Conservation (phyloP, 495 filamentous ascomycete genomes). For the Durotheca rogersii region DNA sequence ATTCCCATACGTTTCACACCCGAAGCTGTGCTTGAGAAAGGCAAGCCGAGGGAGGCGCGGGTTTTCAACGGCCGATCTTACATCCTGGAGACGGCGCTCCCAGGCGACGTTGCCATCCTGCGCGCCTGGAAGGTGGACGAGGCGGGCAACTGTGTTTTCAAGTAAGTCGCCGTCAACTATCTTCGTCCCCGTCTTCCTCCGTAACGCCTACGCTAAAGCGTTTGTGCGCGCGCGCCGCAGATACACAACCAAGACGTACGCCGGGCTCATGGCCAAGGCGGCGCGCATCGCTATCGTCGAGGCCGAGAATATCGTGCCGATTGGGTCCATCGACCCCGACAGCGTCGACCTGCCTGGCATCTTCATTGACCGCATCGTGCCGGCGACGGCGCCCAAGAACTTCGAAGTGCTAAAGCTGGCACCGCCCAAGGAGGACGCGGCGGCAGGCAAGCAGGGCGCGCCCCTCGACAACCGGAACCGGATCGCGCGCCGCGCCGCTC, state of each 20-base stretch:
- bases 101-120: slow-evolving; percentile 63
- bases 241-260: slow-evolving; percentile 63
- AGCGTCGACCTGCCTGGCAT: slow-evolving; percentile 63
- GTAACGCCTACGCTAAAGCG: neutral
- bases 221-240: slow-evolving; percentile 27
- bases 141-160: slow-evolving; percentile 63
- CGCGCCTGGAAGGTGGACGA: slow-evolving; percentile 65
- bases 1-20: slow-evolving; percentile 57
- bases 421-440: slow-evolving; percentile 18
- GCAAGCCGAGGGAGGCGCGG: slow-evolving; percentile 57
- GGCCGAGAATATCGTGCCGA: slow-evolving; percentile 65
- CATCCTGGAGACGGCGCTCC: slow-evolving; percentile 63
- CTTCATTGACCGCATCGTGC: slow-evolving; percentile 64
- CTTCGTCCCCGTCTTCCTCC: neutral
- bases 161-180: slow-evolving; percentile 30
- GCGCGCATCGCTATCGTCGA: slow-evolving; percentile 64
- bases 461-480: slow-evolving; percentile 52
- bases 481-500: slow-evolving; percentile 60
- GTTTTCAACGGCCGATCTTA: slow-evolving; percentile 60
- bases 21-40: slow-evolving; percentile 55
- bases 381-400: slow-evolving; percentile 52
- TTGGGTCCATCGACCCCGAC: slow-evolving; percentile 58
- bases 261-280: slow-evolving; percentile 61
- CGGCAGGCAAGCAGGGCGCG: slow-evolving; percentile 26
- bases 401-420: slow-evolving; percentile 56